These are phyloP conservation scores for Pseudonitzschia multiseries DNA, from an alignment of 108 stramenopile genomes.

Conservation along the genomic window DNA sequence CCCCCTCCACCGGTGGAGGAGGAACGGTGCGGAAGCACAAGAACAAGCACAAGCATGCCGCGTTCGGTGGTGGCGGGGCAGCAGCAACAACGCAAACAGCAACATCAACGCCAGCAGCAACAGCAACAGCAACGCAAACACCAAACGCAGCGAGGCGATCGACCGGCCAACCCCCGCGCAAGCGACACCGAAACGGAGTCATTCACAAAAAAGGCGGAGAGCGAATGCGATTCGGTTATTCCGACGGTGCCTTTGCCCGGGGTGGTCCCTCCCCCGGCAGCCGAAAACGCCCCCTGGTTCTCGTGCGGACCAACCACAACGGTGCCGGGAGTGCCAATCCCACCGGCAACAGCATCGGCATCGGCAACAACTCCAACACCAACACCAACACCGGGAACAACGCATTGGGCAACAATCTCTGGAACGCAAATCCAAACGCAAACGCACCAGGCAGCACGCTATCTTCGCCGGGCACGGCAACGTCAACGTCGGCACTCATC, in stretches of 20 bases:
- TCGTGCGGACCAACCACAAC: slow-evolving; percentile 26
- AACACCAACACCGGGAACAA: neutral
- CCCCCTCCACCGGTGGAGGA: neutral
- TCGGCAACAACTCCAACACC: no score
- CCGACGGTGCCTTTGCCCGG: slow-evolving; percentile 14
- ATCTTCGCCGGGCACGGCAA: no score
- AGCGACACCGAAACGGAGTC: slow-evolving; percentile 33
- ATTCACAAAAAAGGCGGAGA: slow-evolving; percentile 12
- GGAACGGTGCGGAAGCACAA: neutral
- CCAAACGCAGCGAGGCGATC: neutral
- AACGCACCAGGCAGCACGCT: neutral
- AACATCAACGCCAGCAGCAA: no score
- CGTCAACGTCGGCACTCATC: neutral
- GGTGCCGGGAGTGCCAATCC: neutral
- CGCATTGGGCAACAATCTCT: neutral
- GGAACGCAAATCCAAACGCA: neutral
- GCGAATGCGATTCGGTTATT: slow-evolving; percentile 18
- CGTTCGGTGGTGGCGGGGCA: neutral
- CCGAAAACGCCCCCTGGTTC: slow-evolving; percentile 36
- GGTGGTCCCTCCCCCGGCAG: slow-evolving; percentile 9
- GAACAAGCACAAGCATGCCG: no score
- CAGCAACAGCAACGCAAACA: no score
- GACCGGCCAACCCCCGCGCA: slow-evolving; percentile 20
- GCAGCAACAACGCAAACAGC: no score
- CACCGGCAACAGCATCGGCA: neutral